Percentiles rank a stretch among this genome's conserved stretches.
Conservation (phyloP, 2,329 filamentous ascomycete genomes). For the Botrytis paeoniae region DNA sequence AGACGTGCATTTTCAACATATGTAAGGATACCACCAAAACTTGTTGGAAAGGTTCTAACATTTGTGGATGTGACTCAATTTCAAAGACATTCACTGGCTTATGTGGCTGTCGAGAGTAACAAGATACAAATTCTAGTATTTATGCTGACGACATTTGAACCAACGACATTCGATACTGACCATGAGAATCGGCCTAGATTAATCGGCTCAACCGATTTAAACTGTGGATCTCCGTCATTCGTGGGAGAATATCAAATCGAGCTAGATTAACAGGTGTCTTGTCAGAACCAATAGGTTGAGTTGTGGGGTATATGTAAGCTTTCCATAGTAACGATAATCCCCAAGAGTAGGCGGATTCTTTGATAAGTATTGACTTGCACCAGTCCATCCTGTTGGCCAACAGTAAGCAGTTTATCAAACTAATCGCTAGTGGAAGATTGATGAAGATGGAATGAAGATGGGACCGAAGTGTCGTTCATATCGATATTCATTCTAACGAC, state of each 20-base stretch:
- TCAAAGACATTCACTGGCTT: background rate
- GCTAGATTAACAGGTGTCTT: background rate
- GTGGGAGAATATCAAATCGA: background rate
- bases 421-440: background rate
- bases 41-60: background rate
- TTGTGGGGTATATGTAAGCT: background rate
- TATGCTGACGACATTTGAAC: background rate
- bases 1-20: background rate
- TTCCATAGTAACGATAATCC: background rate
- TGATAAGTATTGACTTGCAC: background rate
- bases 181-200: too few species aligned
- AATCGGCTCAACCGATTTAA: too few species aligned
- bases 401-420: background rate
- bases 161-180: background rate
- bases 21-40: background rate
- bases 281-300: background rate
- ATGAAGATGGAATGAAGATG: too few species aligned
- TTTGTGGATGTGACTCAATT: background rate
- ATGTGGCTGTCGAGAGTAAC: background rate
- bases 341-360: background rate
- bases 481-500: too few species aligned
- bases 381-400: accelerated
- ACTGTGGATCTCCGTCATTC: background rate
- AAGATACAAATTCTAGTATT: background rate
- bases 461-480: too few species aligned